phyloP scores from a whole-genome alignment of 179 eudicot genomes.

The Carnegiea gigantea region DNA sequence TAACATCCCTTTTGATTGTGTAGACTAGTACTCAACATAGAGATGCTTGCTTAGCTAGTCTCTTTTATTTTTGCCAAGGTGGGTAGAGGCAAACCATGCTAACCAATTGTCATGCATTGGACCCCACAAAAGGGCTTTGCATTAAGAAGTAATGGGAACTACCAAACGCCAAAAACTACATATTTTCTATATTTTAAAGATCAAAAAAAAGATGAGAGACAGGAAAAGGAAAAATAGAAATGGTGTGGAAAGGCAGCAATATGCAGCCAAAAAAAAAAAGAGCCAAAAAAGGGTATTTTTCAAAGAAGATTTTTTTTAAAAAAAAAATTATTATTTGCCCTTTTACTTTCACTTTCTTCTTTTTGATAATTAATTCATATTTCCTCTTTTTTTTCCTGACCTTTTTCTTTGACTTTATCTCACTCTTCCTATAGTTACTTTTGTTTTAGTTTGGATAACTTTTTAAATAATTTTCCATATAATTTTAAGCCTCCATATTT shows the following conservation, averaged over 20 bases:
- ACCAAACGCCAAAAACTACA: not conserved
- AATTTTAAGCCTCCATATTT: not conserved
- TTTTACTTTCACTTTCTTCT: not conserved
- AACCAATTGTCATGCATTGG: not conserved
- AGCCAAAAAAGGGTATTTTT: too few relatives aligned
- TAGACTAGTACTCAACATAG: constrained; percentile 14
- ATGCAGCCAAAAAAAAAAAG: not conserved
- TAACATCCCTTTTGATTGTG: too few relatives aligned
- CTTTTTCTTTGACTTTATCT: constrained; percentile 23
- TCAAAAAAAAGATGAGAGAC: not conserved
- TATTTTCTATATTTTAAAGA: not conserved
- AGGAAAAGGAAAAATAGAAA: not conserved
- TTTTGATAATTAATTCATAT: not conserved
- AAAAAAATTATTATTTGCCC: not conserved
- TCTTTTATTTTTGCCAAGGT: constrained; percentile 8
- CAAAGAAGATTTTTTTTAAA: not conserved
- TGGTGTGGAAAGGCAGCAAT: constrained; percentile 10
- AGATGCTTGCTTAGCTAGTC: constrained; percentile 20
- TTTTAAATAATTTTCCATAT: not conserved
- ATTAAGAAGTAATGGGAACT: constrained; percentile 18
- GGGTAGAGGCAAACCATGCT: constrained; percentile 13
- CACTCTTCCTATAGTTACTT: not conserved
- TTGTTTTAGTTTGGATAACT: not conserved
- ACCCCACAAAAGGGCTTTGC: constrained; percentile 11
- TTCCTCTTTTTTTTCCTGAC: not conserved